Conservation (phyloP, 2,329 filamentous ascomycete genomes). For the Arachnomyces sp. region DNA sequence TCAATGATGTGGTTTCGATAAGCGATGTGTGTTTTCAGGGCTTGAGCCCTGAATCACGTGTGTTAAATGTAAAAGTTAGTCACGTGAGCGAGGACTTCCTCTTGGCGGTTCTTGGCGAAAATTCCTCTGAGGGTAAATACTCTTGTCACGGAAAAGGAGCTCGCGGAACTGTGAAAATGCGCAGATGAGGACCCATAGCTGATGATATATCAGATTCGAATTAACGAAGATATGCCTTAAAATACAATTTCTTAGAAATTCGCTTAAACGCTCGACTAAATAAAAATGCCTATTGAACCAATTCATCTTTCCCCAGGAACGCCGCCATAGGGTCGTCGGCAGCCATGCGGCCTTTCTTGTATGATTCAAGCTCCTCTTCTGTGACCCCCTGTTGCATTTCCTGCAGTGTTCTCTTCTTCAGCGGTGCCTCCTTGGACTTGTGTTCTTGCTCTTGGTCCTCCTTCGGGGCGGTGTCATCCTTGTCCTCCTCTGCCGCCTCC, state of each 20-base stretch:
- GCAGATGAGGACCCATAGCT: no score
- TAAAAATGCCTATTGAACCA: slow-evolving; percentile 35
- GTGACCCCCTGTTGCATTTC: slow-evolving; percentile 71
- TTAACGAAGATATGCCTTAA: no score
- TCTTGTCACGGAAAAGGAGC: no score
- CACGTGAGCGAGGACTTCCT: no score
- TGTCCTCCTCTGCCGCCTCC: slow-evolving; percentile 22
- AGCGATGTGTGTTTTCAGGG: slow-evolving; percentile 35
- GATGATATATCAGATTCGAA: no score
- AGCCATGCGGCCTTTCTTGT: slow-evolving; percentile 64
- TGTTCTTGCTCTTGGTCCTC: slow-evolving; percentile 12
- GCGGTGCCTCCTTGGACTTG: slow-evolving; percentile 12
- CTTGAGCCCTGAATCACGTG: slow-evolving; percentile 26
- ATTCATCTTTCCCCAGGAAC: slow-evolving; percentile 64
- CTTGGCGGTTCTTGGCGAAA: no score
- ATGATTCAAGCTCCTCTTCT: slow-evolving; percentile 79
- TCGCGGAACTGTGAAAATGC: no score
- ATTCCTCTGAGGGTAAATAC: no score
- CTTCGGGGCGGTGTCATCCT: slow-evolving; percentile 20
- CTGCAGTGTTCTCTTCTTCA: slow-evolving; percentile 65
- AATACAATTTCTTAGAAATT: no score
- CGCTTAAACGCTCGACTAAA: no score
- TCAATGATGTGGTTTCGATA: slow-evolving; percentile 28
- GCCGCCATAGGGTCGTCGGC: slow-evolving; percentile 82
- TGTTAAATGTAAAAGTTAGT: neutral